These are phyloP conservation scores for Sophora flavescens DNA, from an alignment of 306 rosid species.

Conservation along the genomic window DNA sequence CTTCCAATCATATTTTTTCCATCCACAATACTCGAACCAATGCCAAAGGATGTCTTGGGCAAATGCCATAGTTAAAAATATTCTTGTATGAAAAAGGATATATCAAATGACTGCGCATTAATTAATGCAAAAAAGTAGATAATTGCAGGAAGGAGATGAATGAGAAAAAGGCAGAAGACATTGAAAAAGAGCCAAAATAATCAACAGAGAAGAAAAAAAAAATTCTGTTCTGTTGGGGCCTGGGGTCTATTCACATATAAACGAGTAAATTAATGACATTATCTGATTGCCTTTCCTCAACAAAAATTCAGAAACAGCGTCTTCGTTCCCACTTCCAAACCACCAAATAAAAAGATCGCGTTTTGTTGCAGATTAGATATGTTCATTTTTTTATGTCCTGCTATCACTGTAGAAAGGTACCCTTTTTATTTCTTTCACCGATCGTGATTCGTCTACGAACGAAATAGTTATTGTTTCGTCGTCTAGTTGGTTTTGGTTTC, in stretches of 20 bases:
- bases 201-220: background rate
- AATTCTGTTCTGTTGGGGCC: background rate
- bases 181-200: background rate
- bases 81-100: no score
- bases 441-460: slow-evolving; percentile 18
- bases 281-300: background rate
- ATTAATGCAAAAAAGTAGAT: background rate
- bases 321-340: slow-evolving; percentile 41
- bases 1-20: no score
- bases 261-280: background rate
- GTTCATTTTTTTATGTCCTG: background rate
- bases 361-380: background rate
- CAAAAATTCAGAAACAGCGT: background rate
- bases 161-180: background rate
- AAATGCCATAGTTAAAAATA: no score
- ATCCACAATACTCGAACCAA: no score
- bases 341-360: background rate
- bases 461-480: slow-evolving; percentile 4
- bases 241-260: background rate
- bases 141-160: background rate
- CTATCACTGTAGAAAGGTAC: background rate
- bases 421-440: background rate
- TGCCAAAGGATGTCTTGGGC: no score
- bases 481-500: slow-evolving; percentile 27
- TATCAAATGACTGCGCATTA: no score